Evolutionary conservation across 2,329 filamentous ascomycete species (phyloP).

Genomic region (Reticulascus tulasneorum): DNA sequence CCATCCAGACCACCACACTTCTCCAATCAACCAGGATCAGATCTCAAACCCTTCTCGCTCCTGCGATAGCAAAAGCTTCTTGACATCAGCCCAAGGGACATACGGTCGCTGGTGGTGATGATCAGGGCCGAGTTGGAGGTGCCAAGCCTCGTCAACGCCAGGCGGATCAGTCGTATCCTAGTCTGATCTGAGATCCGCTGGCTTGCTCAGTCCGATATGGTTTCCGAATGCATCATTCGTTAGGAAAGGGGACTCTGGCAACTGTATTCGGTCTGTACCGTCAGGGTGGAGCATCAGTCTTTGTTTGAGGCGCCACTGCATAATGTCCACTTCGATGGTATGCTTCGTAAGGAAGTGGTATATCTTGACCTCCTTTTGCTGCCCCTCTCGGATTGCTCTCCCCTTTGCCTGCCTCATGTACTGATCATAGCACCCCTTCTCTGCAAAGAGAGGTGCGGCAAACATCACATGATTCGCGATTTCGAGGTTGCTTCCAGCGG

Average conservation of each 20-base stretch:
- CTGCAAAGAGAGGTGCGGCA: conserved; percentile 26
- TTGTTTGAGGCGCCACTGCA: conserved; percentile 22
- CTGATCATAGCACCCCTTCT: conserved; percentile 27
- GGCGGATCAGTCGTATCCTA: too few relatives aligned
- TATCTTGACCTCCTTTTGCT: conserved; percentile 30
- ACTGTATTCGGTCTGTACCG: too few relatives aligned
- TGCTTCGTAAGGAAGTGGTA: conserved; percentile 34
- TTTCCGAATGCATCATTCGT: too few relatives aligned
- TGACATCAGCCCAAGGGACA: background rate
- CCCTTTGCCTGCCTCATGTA: conserved; percentile 37
- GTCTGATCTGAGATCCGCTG: too few relatives aligned
- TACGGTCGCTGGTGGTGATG: too few relatives aligned
- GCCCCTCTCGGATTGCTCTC: conserved; percentile 34
- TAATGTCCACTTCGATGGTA: conserved; percentile 37
- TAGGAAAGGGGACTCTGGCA: too few relatives aligned
- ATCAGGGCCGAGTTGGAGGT: too few relatives aligned
- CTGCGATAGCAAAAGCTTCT: conserved; percentile 6
- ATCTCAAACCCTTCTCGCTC: conserved; percentile 9
- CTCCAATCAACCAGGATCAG: background rate
- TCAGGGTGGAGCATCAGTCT: background rate
- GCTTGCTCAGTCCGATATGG: too few relatives aligned
- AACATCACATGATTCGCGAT: conserved; percentile 40
- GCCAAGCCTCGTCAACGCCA: too few relatives aligned
- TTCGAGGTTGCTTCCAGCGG: conserved; percentile 37
- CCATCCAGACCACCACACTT: background rate